Evolutionary conservation across 306 rosid genomes (phyloP), one percentile per base, ranked within the genome.

Genomic region (Medicago lupulina): DNA sequence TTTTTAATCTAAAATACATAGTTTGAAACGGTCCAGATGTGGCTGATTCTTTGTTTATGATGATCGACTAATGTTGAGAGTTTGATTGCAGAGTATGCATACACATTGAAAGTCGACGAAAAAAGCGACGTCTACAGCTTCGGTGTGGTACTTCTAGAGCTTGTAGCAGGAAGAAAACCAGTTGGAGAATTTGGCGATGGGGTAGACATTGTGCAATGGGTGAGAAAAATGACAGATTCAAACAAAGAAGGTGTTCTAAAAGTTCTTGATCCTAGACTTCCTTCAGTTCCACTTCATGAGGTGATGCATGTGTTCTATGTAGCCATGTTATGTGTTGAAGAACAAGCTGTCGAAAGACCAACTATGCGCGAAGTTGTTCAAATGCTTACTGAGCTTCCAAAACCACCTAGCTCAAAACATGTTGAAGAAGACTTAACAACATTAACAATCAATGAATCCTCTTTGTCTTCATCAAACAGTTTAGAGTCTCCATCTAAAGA

Each of bases 101-200:
- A 93, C 87, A 93, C 98, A 9, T 57, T 93, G 78, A 93, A 83
- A 81, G 96, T 93, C 8, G 98, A 90, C 7, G 96, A 93, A 88
- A 93, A 93, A 46, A 90, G 96, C 13, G 98, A 93, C 19, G 98
- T 93, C 38, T 93, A 93, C 81, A 93, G 98, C 68, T 90, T 93
- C 1, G 98, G 98, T 0, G 98, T 93, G 47, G 97, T 93, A 31
- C 79, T 93, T 25, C 23, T 93, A 66, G 98, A 93, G 90, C 89
- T 93, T 0, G 80, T 93, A 28, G 85, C 92, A 0, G 98, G 98
- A 4, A 82, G 89, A 82, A 89, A 81, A 80, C 95, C 98, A 0
- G 97, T 90, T 66, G 98, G 98, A 7, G 98, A 87, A 36, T 93
- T 93, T 39, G 97, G 98, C 0, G 98, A 93, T 36, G 98, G 98